phyloP scores from a whole-genome alignment of 75 land plant species.

The Cunninghamia lanceolata region DNA sequence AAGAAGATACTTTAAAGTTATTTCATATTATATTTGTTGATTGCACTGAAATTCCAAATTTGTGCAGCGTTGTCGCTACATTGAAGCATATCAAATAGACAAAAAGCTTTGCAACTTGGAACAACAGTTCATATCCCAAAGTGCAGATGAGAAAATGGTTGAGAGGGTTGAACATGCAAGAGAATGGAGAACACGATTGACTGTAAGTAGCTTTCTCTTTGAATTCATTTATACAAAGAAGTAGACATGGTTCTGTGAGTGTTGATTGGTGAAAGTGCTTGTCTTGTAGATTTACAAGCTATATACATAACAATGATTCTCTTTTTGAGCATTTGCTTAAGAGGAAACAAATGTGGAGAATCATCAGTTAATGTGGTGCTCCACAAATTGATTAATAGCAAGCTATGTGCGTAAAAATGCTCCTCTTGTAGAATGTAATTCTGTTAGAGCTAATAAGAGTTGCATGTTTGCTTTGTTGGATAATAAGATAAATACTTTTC shows the following conservation, averaged over 20 bases:
- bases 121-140: constrained; percentile 40
- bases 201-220: constrained; percentile 51
- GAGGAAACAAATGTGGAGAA: not conserved
- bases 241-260: not conserved
- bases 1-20: not conserved
- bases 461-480: not conserved
- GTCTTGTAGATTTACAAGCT: no score
- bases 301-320: no score
- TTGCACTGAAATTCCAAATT: not conserved
- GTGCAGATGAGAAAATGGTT: constrained; percentile 30
- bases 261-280: not conserved
- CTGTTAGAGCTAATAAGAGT: not conserved
- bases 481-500: not conserved
- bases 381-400: not conserved
- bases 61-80: constrained; percentile 73
- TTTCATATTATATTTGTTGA: not conserved
- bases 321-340: not conserved
- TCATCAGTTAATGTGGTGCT: no score
- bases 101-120: constrained; percentile 48
- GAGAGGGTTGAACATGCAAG: constrained; percentile 37
- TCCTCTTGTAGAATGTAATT: not conserved
- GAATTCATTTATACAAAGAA: not conserved
- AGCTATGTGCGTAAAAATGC: not conserved
- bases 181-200: constrained; percentile 58
- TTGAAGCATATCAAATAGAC: constrained; percentile 73